Evolutionary conservation across 2,329 filamentous ascomycete genomes (phyloP).

Genomic region (Elsinoe perseae): DNA sequence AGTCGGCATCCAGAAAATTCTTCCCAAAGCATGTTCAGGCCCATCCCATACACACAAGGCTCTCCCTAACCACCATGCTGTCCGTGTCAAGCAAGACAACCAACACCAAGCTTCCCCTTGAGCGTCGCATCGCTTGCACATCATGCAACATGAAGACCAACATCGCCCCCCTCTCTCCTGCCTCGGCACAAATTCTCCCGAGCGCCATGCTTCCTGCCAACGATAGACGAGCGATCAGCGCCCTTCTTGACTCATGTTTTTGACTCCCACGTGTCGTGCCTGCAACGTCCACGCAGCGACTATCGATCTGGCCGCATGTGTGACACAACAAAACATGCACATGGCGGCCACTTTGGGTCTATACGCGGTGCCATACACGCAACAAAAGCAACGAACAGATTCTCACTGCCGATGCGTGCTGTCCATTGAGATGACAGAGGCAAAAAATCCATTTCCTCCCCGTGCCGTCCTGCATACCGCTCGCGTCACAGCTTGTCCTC

Average conservation of each 20-base stretch:
- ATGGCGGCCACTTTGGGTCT: background rate
- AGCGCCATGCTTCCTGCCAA: slow-evolving; percentile 2
- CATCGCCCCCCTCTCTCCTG: background rate
- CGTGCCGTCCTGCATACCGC: background rate
- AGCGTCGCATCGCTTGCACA: slow-evolving; percentile 2
- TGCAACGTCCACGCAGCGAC: background rate
- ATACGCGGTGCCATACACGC: background rate
- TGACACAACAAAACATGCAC: background rate
- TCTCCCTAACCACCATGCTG: background rate
- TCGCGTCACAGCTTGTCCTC: too few relatives aligned
- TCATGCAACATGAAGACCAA: background rate
- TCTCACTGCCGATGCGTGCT: background rate
- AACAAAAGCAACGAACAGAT: background rate
- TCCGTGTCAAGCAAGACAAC: background rate
- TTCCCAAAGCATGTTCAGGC: background rate
- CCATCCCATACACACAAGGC: background rate
- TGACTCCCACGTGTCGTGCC: background rate
- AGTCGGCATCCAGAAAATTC: background rate
- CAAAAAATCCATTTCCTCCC: background rate
- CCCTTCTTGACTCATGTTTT: background rate
- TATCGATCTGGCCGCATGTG: background rate
- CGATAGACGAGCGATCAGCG: background rate
- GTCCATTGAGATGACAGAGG: too few relatives aligned
- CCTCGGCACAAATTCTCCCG: slow-evolving; percentile 9
- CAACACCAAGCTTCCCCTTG: background rate